phyloP scores from a whole-genome alignment of 2,329 filamentous ascomycete genomes.

The Elsinoe fawcettii region DNA sequence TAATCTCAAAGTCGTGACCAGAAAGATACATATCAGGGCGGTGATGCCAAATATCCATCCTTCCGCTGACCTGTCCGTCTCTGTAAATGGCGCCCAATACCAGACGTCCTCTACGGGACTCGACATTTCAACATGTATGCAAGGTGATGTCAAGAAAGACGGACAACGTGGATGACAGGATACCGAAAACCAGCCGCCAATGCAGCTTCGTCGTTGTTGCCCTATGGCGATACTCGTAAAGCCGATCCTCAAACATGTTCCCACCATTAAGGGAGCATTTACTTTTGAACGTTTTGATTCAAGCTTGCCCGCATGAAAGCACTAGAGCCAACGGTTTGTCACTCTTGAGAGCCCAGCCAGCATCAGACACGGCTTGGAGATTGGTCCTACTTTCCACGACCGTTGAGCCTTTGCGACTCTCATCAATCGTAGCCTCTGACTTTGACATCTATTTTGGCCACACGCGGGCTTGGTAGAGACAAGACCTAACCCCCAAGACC shows the following conservation, averaged over 20 bases:
- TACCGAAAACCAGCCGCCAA: background rate
- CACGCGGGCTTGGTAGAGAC: background rate
- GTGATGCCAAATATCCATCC: slow-evolving; percentile 15
- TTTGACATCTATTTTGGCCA: background rate
- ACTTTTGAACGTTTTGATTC: background rate
- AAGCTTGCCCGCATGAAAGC: background rate
- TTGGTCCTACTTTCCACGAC: slow-evolving; percentile 1
- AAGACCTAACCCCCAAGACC: background rate
- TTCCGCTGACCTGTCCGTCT: background rate
- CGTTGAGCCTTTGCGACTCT: background rate
- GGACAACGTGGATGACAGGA: background rate
- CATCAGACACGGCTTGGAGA: background rate
- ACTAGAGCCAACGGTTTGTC: slow-evolving; percentile 5
- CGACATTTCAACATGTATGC: background rate
- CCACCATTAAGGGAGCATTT: background rate
- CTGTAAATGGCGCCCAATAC: slow-evolving; percentile 14
- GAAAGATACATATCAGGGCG: background rate
- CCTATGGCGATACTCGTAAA: background rate
- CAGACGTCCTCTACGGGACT: background rate
- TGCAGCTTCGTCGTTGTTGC: background rate
- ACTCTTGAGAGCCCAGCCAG: background rate
- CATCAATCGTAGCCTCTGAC: background rate
- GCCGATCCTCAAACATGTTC: background rate
- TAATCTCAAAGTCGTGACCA: slow-evolving; percentile 6
- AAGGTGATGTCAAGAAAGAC: background rate